These are phyloP conservation scores for Eimeria zaria DNA, from an alignment of 169 alveolate species.

Conservation along the genomic window DNA sequence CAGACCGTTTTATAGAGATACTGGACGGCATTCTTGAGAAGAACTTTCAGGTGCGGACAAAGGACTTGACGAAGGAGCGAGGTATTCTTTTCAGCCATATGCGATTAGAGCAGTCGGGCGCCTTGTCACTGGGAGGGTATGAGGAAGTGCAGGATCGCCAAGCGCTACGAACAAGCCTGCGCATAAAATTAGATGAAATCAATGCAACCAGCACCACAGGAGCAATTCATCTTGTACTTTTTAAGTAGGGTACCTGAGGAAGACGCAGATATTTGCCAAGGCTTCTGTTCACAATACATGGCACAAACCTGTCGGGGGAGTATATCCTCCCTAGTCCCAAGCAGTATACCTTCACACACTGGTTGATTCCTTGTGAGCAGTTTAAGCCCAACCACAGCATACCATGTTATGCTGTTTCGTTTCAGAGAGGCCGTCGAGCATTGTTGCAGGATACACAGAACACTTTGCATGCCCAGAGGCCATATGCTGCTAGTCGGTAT, in stretches of 20 bases:
- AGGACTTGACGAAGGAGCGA: constrained; percentile 87
- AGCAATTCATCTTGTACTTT: constrained; percentile 95
- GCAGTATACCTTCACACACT: background rate
- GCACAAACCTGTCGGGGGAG: background rate
- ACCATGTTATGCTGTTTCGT: background rate
- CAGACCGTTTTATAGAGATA: constrained; percentile 89
- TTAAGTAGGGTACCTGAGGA: constrained; percentile 92
- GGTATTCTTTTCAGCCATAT: constrained; percentile 88
- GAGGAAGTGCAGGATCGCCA: constrained; percentile 92
- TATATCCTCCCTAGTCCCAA: background rate
- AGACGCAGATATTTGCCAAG: background rate
- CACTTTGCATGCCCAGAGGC: constrained; percentile 97
- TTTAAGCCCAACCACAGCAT: background rate
- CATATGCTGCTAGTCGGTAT: constrained; percentile 98
- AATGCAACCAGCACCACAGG: constrained; percentile 92
- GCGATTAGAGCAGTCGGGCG: constrained; percentile 56
- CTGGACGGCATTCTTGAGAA: constrained; percentile 90
- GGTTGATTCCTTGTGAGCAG: background rate
- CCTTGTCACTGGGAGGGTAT: constrained; percentile 85
- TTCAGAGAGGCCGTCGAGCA: constrained; percentile 95
- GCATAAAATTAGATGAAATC: constrained; percentile 91
- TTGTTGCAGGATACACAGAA: constrained; percentile 96
- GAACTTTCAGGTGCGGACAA: constrained; percentile 86
- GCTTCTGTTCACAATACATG: background rate
- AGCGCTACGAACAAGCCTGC: constrained; percentile 88